Evolutionary conservation across 1,284 basidiomycete species (phyloP).

Genomic region (Apiotrichum brassicae): DNA sequence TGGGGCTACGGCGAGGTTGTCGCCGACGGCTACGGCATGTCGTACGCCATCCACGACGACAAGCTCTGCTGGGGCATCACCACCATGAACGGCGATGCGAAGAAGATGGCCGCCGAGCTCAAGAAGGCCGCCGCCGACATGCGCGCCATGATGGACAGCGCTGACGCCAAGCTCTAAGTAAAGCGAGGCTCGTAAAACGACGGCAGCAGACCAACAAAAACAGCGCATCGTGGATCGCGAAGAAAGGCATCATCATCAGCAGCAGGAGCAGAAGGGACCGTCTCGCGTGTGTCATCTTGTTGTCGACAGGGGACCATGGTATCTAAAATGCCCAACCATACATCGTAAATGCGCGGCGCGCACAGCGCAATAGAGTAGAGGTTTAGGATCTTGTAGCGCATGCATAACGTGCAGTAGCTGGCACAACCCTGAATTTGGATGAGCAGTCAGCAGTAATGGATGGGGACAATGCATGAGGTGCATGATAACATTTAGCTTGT

Average conservation of each 20-base stretch:
- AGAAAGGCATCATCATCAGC: too few species aligned
- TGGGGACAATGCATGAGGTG: too few species aligned
- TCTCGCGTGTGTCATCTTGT: too few species aligned
- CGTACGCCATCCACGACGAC: conserved; percentile 83
- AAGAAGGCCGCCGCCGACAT: conserved; percentile 73
- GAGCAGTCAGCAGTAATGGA: too few species aligned
- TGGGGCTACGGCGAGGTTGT: conserved; percentile 98
- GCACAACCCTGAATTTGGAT: too few species aligned
- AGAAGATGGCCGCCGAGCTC: conserved; percentile 62
- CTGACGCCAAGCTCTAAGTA: conserved; percentile 40
- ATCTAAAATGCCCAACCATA: neutral
- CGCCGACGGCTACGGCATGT: conserved; percentile 84
- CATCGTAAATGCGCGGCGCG: neutral
- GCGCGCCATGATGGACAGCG: conserved; percentile 65
- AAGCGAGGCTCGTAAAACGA: neutral
- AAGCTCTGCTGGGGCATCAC: conserved; percentile 92
- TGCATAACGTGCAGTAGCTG: neutral
- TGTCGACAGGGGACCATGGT: too few species aligned
- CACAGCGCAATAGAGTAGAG: neutral
- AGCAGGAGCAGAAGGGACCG: too few species aligned
- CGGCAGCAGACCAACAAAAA: too few species aligned
- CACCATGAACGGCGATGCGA: conserved; percentile 61
- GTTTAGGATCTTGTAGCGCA: neutral
- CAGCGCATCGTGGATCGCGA: too few species aligned
- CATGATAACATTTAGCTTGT: too few species aligned